Percentiles rank a stretch among this genome's conserved stretches.
These are phyloP conservation scores for Lactuca saligna DNA, from an alignment of 129 eudicot species.

Conservation along the genomic window DNA sequence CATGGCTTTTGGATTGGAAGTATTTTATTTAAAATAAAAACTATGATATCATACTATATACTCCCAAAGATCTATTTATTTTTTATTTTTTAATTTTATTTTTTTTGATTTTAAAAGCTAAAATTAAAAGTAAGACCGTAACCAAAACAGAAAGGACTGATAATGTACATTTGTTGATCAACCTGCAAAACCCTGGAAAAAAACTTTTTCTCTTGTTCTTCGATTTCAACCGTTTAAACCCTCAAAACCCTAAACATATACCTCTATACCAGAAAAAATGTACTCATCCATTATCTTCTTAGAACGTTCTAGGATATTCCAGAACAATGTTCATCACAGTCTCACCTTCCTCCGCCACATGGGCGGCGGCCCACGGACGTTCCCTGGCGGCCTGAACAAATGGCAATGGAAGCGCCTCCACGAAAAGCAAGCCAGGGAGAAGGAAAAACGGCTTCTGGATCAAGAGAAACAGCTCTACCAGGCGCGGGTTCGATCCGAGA, in stretches of 20 bases:
- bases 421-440: conserved; percentile 86
- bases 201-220: background rate
- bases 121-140: too few relatives aligned
- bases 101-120: too few relatives aligned
- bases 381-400: conserved; percentile 92
- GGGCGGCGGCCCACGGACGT: conserved; percentile 98
- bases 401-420: conserved; percentile 99
- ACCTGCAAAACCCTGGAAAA: background rate
- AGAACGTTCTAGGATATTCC: conserved; percentile 28
- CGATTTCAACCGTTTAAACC: conserved; percentile 36
- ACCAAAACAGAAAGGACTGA: conserved; percentile 1
- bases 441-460: conserved; percentile 78
- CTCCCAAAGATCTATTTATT: too few relatives aligned
- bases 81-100: too few relatives aligned
- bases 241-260: conserved; percentile 32
- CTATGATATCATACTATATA: too few relatives aligned
- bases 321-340: conserved; percentile 22
- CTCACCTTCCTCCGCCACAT: conserved; percentile 62
- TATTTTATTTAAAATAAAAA: too few relatives aligned
- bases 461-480: conserved; percentile 87
- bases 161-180: background rate
- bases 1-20: too few relatives aligned
- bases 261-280: conserved; percentile 24
- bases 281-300: conserved; percentile 33
- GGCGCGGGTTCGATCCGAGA: conserved; percentile 80